Conservation (phyloP, 768 basidiomycete genomes). For the Suillus bovinus region DNA sequence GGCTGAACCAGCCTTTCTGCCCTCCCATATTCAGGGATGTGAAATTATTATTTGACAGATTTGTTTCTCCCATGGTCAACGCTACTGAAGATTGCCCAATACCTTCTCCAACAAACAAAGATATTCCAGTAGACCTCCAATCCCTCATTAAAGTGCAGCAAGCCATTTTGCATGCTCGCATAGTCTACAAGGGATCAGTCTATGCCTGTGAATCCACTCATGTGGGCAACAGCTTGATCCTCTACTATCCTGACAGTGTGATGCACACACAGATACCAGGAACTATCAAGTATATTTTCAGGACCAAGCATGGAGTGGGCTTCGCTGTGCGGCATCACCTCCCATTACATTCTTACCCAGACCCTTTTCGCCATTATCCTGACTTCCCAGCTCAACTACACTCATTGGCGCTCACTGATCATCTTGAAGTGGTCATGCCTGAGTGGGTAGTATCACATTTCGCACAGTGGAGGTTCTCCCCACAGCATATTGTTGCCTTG, state of each 20-base stretch:
- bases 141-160: no score
- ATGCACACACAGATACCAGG: slow-evolving; percentile 11
- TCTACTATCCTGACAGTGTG: not conserved
- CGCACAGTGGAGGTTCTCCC: slow-evolving; percentile 11
- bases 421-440: slow-evolving; percentile 4
- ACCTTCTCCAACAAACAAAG: no score
- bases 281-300: slow-evolving; percentile 11
- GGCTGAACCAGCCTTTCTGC: no score
- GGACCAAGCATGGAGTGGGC: not conserved
- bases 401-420: not conserved
- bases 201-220: slow-evolving; percentile 12
- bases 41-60: no score
- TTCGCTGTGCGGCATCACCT: slow-evolving; percentile 13
- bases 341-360: not conserved
- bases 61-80: no score
- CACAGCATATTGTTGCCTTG: slow-evolving; percentile 3
- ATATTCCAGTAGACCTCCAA: no score
- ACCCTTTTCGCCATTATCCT: slow-evolving; percentile 14
- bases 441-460: slow-evolving; percentile 14
- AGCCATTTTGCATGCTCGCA: not conserved
- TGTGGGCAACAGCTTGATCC: no score
- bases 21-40: no score
- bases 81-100: no score
- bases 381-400: slow-evolving; percentile 13
- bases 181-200: not conserved